Conservation (phyloP, 192 early-diverging fungal species). For the Jimgerdemannia flammicorona region DNA sequence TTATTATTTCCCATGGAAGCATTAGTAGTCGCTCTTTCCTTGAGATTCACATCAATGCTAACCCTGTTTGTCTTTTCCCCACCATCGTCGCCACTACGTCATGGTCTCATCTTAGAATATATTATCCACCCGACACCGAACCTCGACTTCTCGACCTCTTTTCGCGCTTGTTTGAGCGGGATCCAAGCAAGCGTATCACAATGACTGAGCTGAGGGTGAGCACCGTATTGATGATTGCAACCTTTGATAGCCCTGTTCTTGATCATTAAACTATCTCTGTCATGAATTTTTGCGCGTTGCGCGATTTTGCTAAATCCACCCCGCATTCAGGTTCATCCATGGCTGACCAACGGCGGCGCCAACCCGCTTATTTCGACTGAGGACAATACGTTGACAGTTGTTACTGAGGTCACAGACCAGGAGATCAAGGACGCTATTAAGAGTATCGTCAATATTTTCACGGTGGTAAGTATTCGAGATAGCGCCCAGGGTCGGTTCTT, state of each 20-base stretch:
- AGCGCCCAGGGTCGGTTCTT: background rate
- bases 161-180: conserved; percentile 69
- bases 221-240: conserved; percentile 4
- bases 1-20: conserved; percentile 9
- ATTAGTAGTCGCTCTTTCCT: background rate
- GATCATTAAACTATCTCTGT: background rate
- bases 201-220: conserved; percentile 65
- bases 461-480: conserved; percentile 49
- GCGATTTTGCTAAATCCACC: background rate
- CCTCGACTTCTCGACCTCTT: conserved; percentile 59
- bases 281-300: conserved; percentile 21
- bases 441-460: conserved; percentile 52
- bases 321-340: conserved; percentile 53
- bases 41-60: background rate
- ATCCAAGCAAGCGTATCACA: conserved; percentile 74
- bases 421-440: conserved; percentile 79
- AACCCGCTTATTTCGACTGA: conserved; percentile 61
- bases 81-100: background rate
- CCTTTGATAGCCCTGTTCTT: background rate
- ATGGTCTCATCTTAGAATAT: conserved; percentile 9
- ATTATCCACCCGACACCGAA: conserved; percentile 27
- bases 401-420: conserved; percentile 83
- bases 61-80: background rate
- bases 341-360: conserved; percentile 73
- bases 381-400: conserved; percentile 68